phyloP scores from a whole-genome alignment of 768 basidiomycete species.

The Tulasnella sp. region DNA sequence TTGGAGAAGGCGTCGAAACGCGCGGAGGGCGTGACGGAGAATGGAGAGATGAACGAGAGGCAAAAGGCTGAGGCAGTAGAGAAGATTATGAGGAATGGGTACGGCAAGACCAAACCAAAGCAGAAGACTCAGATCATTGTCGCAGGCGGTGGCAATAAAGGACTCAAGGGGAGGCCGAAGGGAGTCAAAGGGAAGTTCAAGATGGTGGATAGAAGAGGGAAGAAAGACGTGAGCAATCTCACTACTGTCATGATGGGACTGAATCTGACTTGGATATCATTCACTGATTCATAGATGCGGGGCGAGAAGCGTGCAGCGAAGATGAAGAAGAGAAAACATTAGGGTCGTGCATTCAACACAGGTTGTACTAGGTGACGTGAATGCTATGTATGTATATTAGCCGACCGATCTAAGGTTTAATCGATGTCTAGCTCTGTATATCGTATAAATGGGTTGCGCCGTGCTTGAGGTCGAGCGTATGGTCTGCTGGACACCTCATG shows the following conservation, averaged over 20 bases:
- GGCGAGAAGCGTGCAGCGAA: conserved; percentile 75
- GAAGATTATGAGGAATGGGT: conserved; percentile 72
- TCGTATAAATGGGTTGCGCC: neutral
- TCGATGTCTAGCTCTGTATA: neutral
- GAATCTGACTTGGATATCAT: too few species aligned
- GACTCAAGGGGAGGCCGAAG: conserved; percentile 84
- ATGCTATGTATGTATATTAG: too few species aligned
- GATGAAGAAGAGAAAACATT: conserved; percentile 32
- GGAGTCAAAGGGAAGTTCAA: conserved; percentile 92
- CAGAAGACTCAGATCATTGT: conserved; percentile 77
- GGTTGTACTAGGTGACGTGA: too few species aligned
- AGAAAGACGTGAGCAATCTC: conserved; percentile 60
- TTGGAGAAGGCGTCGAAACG: conserved; percentile 92
- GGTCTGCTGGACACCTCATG: neutral
- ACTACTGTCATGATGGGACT: too few species aligned
- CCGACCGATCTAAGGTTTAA: neutral
- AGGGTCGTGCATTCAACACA: neutral
- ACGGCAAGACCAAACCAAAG: conserved; percentile 58
- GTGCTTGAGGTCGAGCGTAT: conserved; percentile 7
- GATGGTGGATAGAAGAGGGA: conserved; percentile 92
- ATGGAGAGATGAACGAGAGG: conserved; percentile 81
- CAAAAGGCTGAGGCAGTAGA: conserved; percentile 93
- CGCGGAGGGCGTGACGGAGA: conserved; percentile 85
- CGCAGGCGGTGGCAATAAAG: conserved; percentile 81
- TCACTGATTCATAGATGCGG: conserved; percentile 46